Evolutionary conservation across 768 basidiomycete genomes (phyloP).

Genomic region (Suillus subalutaceus): DNA sequence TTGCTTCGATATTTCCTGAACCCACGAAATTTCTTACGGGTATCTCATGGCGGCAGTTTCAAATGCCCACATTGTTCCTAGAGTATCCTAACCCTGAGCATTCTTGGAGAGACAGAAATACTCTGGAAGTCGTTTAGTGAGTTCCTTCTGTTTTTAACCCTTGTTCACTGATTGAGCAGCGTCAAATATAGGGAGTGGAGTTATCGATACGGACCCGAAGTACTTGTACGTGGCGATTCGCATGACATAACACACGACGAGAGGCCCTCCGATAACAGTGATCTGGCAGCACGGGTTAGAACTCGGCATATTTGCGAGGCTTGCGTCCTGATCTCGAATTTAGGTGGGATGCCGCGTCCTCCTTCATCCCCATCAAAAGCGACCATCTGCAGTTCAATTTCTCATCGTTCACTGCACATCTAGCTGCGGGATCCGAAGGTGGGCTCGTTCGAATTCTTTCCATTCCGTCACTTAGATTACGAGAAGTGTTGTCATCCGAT

Average conservation of each 20-base stretch:
- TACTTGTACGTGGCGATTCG: neutral
- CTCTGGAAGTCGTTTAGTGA: constrained; percentile 26
- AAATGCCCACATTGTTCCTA: constrained; percentile 29
- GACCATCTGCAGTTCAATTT: neutral
- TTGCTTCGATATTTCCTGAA: constrained; percentile 27
- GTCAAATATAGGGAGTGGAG: constrained; percentile 2
- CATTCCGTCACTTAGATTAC: neutral
- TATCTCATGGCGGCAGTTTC: constrained; percentile 31
- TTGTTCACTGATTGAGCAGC: neutral
- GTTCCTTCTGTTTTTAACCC: constrained; percentile 2
- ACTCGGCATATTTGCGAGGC: neutral
- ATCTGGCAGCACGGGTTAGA: neutral
- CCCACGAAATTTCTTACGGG: constrained; percentile 22
- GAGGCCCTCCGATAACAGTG: neutral
- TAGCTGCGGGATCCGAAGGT: neutral
- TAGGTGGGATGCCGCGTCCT: neutral
- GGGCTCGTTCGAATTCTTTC: neutral
- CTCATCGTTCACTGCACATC: too few species aligned
- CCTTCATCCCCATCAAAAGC: neutral
- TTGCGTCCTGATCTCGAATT: neutral
- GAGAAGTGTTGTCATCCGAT: neutral
- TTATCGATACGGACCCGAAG: neutral
- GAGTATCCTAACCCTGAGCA: constrained; percentile 13
- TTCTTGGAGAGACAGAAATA: constrained; percentile 23
- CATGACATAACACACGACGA: neutral